phyloP scores from a whole-genome alignment of 768 basidiomycete species.

The Leucosporidium scottii region DNA sequence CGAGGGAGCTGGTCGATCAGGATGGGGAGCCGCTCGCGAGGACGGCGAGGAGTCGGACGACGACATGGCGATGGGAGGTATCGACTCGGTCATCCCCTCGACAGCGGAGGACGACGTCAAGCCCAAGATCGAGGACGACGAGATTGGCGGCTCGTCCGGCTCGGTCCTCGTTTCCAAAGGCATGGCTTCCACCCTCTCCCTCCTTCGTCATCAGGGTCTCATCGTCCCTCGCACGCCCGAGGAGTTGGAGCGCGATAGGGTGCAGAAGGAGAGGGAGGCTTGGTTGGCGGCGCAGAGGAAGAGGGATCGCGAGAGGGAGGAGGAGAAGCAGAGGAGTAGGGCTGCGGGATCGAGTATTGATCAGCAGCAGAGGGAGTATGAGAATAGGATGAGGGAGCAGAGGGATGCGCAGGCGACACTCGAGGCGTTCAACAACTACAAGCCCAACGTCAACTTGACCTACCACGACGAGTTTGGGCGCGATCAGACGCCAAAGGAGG shows the following conservation, averaged over 20 bases:
- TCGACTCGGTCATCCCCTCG: slow-evolving; percentile 35
- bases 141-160: slow-evolving; percentile 55
- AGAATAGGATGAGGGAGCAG: slow-evolving; percentile 84
- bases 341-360: slow-evolving; percentile 66
- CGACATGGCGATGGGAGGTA: slow-evolving; percentile 63
- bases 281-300: slow-evolving; percentile 84
- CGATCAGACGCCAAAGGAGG: slow-evolving; percentile 76
- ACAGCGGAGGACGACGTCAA: slow-evolving; percentile 39
- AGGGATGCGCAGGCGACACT: slow-evolving; percentile 75
- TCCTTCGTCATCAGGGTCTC: slow-evolving; percentile 88
- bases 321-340: slow-evolving; percentile 66
- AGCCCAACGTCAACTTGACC: slow-evolving; percentile 90
- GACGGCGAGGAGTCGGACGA: slow-evolving; percentile 47
- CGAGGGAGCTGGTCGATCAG: not conserved
- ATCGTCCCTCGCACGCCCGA: slow-evolving; percentile 60
- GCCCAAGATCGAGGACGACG: slow-evolving; percentile 40
- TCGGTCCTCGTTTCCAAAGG: slow-evolving; percentile 78
- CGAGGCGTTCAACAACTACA: slow-evolving; percentile 85
- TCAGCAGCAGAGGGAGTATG: slow-evolving; percentile 88
- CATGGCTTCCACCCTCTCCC: slow-evolving; percentile 77
- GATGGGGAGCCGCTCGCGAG: slow-evolving; percentile 46
- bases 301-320: slow-evolving; percentile 66
- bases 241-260: slow-evolving; percentile 64
- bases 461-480: slow-evolving; percentile 97
- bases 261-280: slow-evolving; percentile 73